These are phyloP conservation scores for Psilocybe mexicana DNA, from an alignment of 1,284 basidiomycete genomes.

Conservation along the genomic window DNA sequence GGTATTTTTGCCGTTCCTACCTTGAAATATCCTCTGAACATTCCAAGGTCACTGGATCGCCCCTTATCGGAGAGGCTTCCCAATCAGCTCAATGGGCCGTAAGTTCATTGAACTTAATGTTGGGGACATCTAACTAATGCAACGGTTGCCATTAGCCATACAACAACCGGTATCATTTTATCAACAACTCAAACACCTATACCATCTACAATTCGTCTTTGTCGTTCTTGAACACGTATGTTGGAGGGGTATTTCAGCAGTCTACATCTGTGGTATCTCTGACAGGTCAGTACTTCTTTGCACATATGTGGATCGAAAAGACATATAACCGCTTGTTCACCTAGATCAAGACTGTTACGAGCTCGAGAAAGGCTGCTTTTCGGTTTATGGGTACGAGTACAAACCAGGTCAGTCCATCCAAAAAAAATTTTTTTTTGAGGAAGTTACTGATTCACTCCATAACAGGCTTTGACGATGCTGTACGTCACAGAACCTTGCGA, in stretches of 20 bases:
- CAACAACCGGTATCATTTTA: constrained; percentile 54
- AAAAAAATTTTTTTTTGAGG: background rate
- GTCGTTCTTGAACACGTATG: constrained; percentile 54
- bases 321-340: background rate
- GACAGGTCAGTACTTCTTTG: constrained; percentile 39
- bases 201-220: constrained; percentile 48
- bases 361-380: constrained; percentile 43
- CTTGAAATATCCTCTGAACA: constrained; percentile 15
- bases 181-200: constrained; percentile 49
- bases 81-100: constrained; percentile 76
- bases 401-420: constrained; percentile 39
- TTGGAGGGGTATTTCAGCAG: constrained; percentile 66
- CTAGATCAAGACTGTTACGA: constrained; percentile 53
- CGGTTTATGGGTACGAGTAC: constrained; percentile 57
- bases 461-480: constrained; percentile 47
- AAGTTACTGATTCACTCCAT: background rate
- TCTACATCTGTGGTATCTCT: constrained; percentile 59
- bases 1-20: background rate
- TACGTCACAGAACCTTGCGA: constrained; percentile 19
- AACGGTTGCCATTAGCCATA: constrained; percentile 47
- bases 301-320: background rate
- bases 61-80: constrained; percentile 55
- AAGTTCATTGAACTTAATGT: constrained; percentile 28
- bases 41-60: constrained; percentile 38
- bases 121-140: constrained; percentile 5